Percentiles rank a stretch among this genome's conserved stretches.
phyloP scores from a whole-genome alignment of 352 stramenopile genomes.

The Globisporangium alternatum region DNA sequence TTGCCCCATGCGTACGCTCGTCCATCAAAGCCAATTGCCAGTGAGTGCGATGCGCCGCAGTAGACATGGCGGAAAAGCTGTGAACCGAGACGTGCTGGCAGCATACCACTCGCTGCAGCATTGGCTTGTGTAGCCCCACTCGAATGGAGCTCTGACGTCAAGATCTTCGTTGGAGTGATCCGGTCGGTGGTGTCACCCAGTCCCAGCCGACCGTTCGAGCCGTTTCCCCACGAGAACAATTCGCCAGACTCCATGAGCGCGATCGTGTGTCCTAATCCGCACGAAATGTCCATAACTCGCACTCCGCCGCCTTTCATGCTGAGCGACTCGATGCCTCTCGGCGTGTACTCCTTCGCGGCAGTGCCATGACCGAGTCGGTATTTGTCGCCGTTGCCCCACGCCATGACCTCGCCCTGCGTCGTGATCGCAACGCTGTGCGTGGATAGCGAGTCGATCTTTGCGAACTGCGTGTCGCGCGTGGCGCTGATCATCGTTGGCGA shows the following conservation, averaged over 20 bases:
- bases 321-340: conserved; percentile 59
- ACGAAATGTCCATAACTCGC: conserved; percentile 53
- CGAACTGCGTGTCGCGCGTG: conserved; percentile 45
- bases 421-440: conserved; percentile 81
- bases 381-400: conserved; percentile 86
- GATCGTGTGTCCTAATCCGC: conserved; percentile 64
- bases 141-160: background rate
- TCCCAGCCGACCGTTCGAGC: conserved; percentile 78
- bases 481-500: conserved; percentile 59
- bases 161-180: conserved; percentile 35
- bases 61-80: conserved; percentile 41
- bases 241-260: conserved; percentile 59
- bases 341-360: conserved; percentile 68
- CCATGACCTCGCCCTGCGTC: conserved; percentile 54
- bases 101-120: background rate
- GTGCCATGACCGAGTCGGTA: conserved; percentile 75
- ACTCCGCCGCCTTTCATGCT: conserved; percentile 40
- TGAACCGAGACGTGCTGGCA: background rate
- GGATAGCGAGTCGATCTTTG: conserved; percentile 79
- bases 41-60: conserved; percentile 74
- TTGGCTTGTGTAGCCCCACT: background rate
- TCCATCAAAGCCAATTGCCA: conserved; percentile 60
- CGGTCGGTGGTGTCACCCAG: conserved; percentile 77
- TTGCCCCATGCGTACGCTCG: conserved; percentile 70
- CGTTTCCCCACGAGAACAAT: conserved; percentile 83